These are phyloP conservation scores for Suillus paluster DNA, from an alignment of 768 basidiomycete genomes.

Conservation along the genomic window DNA sequence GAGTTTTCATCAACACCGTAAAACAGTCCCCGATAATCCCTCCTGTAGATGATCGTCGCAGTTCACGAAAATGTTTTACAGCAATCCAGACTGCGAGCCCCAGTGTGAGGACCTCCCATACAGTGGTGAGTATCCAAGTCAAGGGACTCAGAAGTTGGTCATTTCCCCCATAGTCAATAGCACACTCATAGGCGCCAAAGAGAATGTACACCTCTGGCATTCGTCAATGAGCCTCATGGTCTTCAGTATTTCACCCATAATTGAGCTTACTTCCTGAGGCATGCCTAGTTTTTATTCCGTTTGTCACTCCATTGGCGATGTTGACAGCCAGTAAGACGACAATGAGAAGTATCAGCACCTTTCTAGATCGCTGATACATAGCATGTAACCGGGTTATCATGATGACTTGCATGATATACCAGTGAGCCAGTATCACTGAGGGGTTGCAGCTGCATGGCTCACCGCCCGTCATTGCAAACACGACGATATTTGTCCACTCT, in stretches of 20 bases:
- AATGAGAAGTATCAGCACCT: neutral
- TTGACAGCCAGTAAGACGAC: neutral
- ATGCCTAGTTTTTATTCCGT: accelerated
- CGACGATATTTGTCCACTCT: neutral
- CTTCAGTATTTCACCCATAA: too few species aligned
- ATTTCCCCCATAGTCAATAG: neutral
- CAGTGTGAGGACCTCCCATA: neutral
- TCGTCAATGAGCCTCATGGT: neutral
- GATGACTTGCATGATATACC: neutral
- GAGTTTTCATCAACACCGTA: neutral
- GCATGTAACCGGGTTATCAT: neutral
- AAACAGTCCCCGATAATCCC: neutral
- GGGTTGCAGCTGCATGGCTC: neutral
- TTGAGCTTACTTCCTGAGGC: neutral
- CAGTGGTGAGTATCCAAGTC: neutral
- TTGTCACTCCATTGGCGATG: neutral
- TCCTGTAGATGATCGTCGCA: neutral
- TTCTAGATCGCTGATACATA: neutral
- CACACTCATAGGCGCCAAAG: neutral
- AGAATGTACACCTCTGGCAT: neutral
- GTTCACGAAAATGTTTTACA: neutral
- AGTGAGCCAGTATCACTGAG: neutral
- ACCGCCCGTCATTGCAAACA: neutral
- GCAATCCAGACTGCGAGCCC: neutral
- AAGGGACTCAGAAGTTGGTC: neutral